Conservation (phyloP, 768 basidiomycete genomes). For the Exidia glandulosa region DNA sequence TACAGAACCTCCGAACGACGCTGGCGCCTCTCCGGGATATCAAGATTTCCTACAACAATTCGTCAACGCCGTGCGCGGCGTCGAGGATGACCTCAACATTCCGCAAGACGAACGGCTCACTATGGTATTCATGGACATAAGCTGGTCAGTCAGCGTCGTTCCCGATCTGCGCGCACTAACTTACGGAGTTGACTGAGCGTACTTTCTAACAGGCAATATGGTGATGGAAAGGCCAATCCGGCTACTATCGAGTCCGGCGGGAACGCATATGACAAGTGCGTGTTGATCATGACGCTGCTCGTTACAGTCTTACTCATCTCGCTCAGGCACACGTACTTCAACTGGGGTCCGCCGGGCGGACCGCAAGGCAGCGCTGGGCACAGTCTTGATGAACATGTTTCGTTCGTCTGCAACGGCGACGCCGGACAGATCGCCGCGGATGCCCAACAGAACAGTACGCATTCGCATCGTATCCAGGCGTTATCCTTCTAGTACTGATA, state of each 20-base stretch:
- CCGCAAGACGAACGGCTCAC: not conserved
- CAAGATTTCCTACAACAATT: not conserved
- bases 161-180: no score
- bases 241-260: not conserved
- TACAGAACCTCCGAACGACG: not conserved
- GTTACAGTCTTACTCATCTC: no score
- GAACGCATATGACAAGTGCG: not conserved
- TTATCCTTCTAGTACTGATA: not conserved
- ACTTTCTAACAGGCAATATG: not conserved
- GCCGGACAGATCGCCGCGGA: not conserved
- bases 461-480: not conserved
- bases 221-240: not conserved
- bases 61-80: not conserved
- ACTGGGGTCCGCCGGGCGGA: not conserved
- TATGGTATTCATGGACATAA: not conserved
- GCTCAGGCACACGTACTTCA: not conserved
- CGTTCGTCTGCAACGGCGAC: not conserved
- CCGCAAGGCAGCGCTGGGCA: not conserved
- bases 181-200: no score
- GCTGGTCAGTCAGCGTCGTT: no score
- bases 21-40: not conserved
- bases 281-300: no score
- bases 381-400: not conserved
- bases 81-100: not conserved
- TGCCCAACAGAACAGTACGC: not conserved